Evolutionary conservation across 805 yeast species (phyloP).

Genomic region (Komagataella pastoris): DNA sequence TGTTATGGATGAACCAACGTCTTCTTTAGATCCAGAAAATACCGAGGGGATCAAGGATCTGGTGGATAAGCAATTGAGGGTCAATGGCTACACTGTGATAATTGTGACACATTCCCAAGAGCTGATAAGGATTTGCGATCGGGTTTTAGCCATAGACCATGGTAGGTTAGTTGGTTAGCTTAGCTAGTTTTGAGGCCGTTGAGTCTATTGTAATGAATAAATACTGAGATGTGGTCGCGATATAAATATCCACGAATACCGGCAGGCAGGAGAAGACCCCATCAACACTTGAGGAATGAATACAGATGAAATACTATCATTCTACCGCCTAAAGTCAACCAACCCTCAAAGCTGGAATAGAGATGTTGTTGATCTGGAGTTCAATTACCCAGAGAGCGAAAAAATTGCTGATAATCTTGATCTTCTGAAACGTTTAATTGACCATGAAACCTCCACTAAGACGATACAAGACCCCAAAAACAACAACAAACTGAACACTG

Average conservation of each 20-base stretch:
- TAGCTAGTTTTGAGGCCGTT: too few species aligned
- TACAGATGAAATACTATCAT: slow-evolving; percentile 9
- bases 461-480: neutral
- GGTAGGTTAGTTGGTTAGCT: neutral
- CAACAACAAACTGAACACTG: neutral
- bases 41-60: slow-evolving; percentile 34
- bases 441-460: neutral
- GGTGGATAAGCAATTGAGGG: slow-evolving; percentile 21
- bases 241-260: neutral
- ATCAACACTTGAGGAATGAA: neutral
- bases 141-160: neutral
- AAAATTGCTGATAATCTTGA: slow-evolving; percentile 3
- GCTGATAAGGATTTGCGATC: slow-evolving; percentile 18
- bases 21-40: slow-evolving; percentile 67
- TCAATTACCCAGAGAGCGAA: slow-evolving; percentile 3
- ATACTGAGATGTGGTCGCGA: neutral
- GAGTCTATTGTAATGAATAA: too few species aligned
- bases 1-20: slow-evolving; percentile 84
- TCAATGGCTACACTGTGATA: slow-evolving; percentile 29
- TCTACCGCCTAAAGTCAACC: slow-evolving; percentile 30
- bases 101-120: slow-evolving; percentile 30
- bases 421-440: slow-evolving; percentile 3
- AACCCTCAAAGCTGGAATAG: slow-evolving; percentile 19
- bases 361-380: slow-evolving; percentile 3
- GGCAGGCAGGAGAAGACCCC: neutral